Percentiles rank a stretch among this genome's conserved stretches.
Conservation (phyloP, 2,329 filamentous ascomycete genomes). For the Pseudogymnoascus sp. region DNA sequence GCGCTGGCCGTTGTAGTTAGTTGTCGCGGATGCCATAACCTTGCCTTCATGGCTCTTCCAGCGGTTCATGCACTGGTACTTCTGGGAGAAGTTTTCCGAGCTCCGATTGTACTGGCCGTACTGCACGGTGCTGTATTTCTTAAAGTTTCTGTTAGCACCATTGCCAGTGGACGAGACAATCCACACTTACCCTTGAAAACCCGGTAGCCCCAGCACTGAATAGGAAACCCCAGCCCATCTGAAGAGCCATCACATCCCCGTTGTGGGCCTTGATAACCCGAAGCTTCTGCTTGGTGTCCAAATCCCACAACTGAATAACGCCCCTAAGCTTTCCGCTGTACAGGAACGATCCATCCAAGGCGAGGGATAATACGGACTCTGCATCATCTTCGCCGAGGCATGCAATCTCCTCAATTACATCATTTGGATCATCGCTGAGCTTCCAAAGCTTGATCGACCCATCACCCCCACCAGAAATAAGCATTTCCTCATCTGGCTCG, state of each 20-base stretch:
- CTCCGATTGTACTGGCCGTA: slow-evolving; percentile 47
- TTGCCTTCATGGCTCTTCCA: slow-evolving; percentile 83
- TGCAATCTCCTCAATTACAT: slow-evolving; percentile 62
- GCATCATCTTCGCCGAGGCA: slow-evolving; percentile 51
- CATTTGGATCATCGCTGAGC: slow-evolving; percentile 45
- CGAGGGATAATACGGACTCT: slow-evolving; percentile 64
- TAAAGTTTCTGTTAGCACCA: slow-evolving; percentile 23
- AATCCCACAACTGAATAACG: slow-evolving; percentile 89
- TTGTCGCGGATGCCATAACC: slow-evolving; percentile 74
- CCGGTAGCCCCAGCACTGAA: slow-evolving; percentile 88
- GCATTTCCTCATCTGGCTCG: slow-evolving; percentile 64
- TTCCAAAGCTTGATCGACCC: slow-evolving; percentile 93
- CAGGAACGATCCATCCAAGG: slow-evolving; percentile 81
- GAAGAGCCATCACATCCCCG: slow-evolving; percentile 76
- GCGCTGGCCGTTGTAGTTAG: slow-evolving; percentile 59
- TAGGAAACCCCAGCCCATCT: slow-evolving; percentile 75
- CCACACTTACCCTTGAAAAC: slow-evolving; percentile 62
- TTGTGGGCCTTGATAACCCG: slow-evolving; percentile 74
- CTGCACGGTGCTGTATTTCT: slow-evolving; percentile 61
- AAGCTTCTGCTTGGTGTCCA: slow-evolving; percentile 86
- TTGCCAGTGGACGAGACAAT: slow-evolving; percentile 3
- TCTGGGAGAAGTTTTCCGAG: slow-evolving; percentile 54
- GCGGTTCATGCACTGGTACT: slow-evolving; percentile 68
- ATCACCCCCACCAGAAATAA: slow-evolving; percentile 88
- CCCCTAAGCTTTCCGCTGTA: slow-evolving; percentile 86